Conservation (phyloP, 2,329 filamentous ascomycete genomes). For the Stachybotrys chartarum region DNA sequence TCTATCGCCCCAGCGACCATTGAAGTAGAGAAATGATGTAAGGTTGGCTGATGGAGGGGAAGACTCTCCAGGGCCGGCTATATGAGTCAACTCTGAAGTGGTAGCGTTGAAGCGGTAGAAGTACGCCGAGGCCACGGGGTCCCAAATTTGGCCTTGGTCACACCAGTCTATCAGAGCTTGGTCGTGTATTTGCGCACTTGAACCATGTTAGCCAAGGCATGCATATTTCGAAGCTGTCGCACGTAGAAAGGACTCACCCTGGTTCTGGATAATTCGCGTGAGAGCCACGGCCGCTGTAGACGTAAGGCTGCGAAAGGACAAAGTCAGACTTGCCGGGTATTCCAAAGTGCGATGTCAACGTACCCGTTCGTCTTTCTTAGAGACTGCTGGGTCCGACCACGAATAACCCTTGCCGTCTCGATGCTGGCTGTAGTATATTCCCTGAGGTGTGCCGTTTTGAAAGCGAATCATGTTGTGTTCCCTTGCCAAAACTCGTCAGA, state of each 20-base stretch:
- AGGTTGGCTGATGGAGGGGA: slow-evolving; percentile 6
- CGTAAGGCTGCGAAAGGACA: slow-evolving; percentile 12
- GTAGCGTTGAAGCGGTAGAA: slow-evolving; percentile 17
- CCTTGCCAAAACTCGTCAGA: slow-evolving; percentile 8
- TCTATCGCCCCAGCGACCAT: slow-evolving; percentile 22
- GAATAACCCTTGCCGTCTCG: slow-evolving; percentile 13
- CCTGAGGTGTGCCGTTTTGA: slow-evolving; percentile 12
- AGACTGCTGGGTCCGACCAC: slow-evolving; percentile 14
- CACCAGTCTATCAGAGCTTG: slow-evolving; percentile 19
- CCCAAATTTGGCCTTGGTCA: slow-evolving; percentile 19
- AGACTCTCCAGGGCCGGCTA: slow-evolving; percentile 3
- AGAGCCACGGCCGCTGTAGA: slow-evolving; percentile 21
- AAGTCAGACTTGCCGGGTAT: not conserved
- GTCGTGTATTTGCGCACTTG: slow-evolving; percentile 20
- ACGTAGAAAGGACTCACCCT: slow-evolving; percentile 11
- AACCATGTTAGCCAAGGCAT: not conserved
- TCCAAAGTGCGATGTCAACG: not conserved
- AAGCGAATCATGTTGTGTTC: slow-evolving; percentile 26
- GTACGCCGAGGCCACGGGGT: slow-evolving; percentile 20
- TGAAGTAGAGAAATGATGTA: slow-evolving; percentile 21
- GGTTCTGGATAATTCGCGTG: slow-evolving; percentile 20
- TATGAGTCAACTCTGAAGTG: slow-evolving; percentile 8
- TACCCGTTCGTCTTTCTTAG: slow-evolving; percentile 14
- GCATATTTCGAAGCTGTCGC: not conserved
- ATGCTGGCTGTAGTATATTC: slow-evolving; percentile 21